phyloP scores from a whole-genome alignment of 768 basidiomycete species.

The Pulveroboletus sp. region DNA sequence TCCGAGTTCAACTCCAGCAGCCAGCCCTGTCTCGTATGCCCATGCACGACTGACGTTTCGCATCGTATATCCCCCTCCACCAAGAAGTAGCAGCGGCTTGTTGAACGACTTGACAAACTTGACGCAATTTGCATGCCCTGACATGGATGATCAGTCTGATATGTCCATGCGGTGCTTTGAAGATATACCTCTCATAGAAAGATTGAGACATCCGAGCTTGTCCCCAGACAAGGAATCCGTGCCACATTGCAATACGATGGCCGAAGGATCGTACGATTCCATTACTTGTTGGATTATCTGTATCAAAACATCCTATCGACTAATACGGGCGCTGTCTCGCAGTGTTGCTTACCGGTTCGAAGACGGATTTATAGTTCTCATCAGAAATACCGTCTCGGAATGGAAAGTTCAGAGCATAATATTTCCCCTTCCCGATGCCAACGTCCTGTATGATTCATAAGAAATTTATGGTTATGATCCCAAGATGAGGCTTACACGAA shows the following conservation, averaged over 20 bases:
- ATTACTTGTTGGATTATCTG: constrained; percentile 93
- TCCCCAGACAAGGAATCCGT: constrained; percentile 97
- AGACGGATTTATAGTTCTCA: constrained; percentile 91
- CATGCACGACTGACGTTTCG: constrained; percentile 95
- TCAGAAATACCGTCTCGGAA: constrained; percentile 93
- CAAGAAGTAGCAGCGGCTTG: constrained; percentile 89
- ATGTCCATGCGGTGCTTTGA: not conserved
- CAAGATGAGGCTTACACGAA: constrained; percentile 56
- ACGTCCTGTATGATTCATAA: constrained; percentile 58
- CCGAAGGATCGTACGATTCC: constrained; percentile 91
- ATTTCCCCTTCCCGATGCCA: constrained; percentile 91
- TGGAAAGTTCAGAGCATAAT: constrained; percentile 94
- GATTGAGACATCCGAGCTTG: constrained; percentile 91
- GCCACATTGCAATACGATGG: constrained; percentile 95
- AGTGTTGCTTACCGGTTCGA: constrained; percentile 74
- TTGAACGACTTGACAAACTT: constrained; percentile 96
- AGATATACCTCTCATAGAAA: constrained; percentile 84
- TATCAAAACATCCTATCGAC: not conserved
- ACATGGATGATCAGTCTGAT: constrained; percentile 2
- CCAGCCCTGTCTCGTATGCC: constrained; percentile 97
- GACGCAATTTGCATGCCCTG: constrained; percentile 96
- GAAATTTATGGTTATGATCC: constrained; percentile 1
- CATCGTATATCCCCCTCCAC: constrained; percentile 98
- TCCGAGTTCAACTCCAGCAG: constrained; percentile 93
- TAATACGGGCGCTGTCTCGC: not conserved